These are phyloP conservation scores for Takashimella koratensis DNA, from an alignment of 1,284 basidiomycete species.

Conservation along the genomic window DNA sequence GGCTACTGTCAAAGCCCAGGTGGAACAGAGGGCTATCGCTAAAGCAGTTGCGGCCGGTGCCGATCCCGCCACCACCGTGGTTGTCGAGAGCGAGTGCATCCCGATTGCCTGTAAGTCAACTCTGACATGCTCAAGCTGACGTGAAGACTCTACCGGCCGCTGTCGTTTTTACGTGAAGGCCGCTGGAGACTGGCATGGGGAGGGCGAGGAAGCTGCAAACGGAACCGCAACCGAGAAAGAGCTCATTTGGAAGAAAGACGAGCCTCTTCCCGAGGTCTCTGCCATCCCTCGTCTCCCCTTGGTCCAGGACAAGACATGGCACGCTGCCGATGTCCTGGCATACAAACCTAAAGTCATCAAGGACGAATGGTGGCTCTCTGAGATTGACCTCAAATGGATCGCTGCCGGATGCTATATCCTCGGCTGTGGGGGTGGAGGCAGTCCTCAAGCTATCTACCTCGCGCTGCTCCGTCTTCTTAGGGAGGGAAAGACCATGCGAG, in stretches of 20 bases:
- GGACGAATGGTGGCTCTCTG: slow-evolving; percentile 33
- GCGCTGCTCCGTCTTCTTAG: slow-evolving; percentile 30
- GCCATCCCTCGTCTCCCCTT: no score
- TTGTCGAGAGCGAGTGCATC: slow-evolving; percentile 53
- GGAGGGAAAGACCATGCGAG: slow-evolving; percentile 20
- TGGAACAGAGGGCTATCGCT: slow-evolving; percentile 52
- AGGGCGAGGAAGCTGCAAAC: no score
- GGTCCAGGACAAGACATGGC: no score
- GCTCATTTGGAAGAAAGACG: neutral
- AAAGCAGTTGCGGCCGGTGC: slow-evolving; percentile 54
- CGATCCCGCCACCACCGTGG: slow-evolving; percentile 46
- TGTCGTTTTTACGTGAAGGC: slow-evolving; percentile 45
- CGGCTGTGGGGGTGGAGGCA: slow-evolving; percentile 40
- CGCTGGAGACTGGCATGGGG: slow-evolving; percentile 42
- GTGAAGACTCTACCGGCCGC: slow-evolving; percentile 30
- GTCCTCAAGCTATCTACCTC: slow-evolving; percentile 22
- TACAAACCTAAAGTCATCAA: slow-evolving; percentile 29
- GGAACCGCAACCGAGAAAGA: neutral
- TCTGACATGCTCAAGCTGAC: no score
- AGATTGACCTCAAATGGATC: slow-evolving; percentile 39
- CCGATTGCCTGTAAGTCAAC: slow-evolving; percentile 43
- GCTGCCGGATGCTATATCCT: slow-evolving; percentile 39
- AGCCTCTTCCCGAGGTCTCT: neutral
- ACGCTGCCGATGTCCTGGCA: slow-evolving; percentile 13
- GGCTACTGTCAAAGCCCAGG: slow-evolving; percentile 32